phyloP scores from a whole-genome alignment of 2,329 filamentous ascomycete genomes.

The Teratosphaeria viscida region DNA sequence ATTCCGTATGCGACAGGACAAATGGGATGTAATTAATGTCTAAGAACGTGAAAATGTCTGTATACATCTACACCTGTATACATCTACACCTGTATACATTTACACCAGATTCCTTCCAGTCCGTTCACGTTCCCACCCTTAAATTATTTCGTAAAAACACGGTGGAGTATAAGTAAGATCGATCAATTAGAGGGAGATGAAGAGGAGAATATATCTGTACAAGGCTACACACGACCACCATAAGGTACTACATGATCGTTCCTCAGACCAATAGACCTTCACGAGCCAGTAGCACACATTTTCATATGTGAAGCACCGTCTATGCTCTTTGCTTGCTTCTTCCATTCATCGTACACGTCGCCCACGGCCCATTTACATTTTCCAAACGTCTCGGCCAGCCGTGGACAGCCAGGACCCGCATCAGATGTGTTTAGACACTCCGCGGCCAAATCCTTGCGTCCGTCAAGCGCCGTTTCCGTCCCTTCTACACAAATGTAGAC shows the following conservation, averaged over 20 bases:
- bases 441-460: too few species aligned
- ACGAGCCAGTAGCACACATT: too few species aligned
- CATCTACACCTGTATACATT: not conserved
- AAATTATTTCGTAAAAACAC: too few species aligned
- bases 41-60: not conserved
- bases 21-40: not conserved
- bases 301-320: not conserved
- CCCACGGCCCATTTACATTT: not conserved
- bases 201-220: not conserved
- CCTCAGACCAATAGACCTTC: not conserved
- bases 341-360: not conserved
- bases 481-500: not conserved
- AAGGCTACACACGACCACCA: not conserved
- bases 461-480: not conserved
- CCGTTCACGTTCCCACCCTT: too few species aligned
- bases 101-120: not conserved
- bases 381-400: not conserved
- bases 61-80: not conserved
- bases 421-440: too few species aligned
- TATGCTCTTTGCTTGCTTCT: not conserved
- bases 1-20: not conserved
- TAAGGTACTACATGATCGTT: not conserved
- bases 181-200: not conserved
- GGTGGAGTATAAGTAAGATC: too few species aligned
- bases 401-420: too few species aligned